Base-by-base conservation (phyloP, 73 alveolate species). In the Blepharisma japonicum region DNA sequence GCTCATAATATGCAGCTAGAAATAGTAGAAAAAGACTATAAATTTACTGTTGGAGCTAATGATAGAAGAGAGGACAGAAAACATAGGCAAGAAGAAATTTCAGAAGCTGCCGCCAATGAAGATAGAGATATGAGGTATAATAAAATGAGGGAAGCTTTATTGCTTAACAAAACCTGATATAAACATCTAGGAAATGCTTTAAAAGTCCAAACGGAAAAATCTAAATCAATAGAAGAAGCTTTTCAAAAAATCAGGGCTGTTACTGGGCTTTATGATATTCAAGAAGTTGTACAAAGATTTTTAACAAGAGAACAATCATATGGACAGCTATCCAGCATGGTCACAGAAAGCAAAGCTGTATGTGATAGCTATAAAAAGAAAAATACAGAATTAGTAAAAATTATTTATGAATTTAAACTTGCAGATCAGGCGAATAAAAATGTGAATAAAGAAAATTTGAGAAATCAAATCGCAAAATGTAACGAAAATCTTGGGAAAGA, bases 71-170 rank as follows among this genome's bases (percentile, higher is more conserved):
- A 81, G 20, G 94, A 87, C 18, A 53, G 94, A 51, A 51, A 77
- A 45, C 66, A 81, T 18, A 39, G 90, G 14, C 87, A 87, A 45
- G 55, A 68, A 78, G 94, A 87, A 54, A 82, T 87, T 8, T 90
- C 94, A 9, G 94, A 87, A 78, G 88, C 90, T 0, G 94, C 94
- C 21, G 94, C 94, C 39, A 83, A 87, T 48, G 94, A 87, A 54
- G 86, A 87, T 68, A 87, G 86, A 66, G 94, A 87, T 56, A 68
- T 85, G 11, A 70, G 77, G 25, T 90, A 81, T 81, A 77, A 66
- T 6, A 72, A 83, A 38, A 87, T 87, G 94, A 77, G 94, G 56
- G 88, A 83, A 68, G 68, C 56, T 74, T 71, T 87, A 42, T 68
- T 61, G 80, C 55, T 87, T 20, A 45, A 82, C 9, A 82, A 78